These are phyloP conservation scores for Tieghemostelium lacteum DNA, from an alignment of 78 protist species.

Conservation along the genomic window DNA sequence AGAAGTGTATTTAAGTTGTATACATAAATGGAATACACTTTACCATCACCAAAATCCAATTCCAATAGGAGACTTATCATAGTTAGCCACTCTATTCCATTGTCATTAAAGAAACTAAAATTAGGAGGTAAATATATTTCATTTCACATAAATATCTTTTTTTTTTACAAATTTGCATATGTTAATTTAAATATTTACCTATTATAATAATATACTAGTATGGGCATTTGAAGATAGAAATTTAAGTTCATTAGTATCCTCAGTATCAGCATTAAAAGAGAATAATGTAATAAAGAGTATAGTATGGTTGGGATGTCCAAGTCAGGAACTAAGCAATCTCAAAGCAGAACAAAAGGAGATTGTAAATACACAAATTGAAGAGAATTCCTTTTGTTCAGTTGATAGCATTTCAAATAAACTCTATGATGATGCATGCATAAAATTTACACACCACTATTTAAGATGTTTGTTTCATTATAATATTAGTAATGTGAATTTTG, in stretches of 20 bases:
- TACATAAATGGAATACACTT: too few relatives aligned
- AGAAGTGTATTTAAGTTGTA: too few relatives aligned
- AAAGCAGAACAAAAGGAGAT: not conserved
- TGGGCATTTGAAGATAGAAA: constrained; percentile 70
- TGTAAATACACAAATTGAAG: not conserved
- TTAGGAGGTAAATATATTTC: constrained; percentile 17
- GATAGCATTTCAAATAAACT: constrained; percentile 9
- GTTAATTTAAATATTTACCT: not conserved
- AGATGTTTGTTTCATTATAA: constrained; percentile 59
- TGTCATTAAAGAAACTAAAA: constrained; percentile 13
- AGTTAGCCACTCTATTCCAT: constrained; percentile 48
- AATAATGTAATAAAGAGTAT: constrained; percentile 31
- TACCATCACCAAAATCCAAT: constrained; percentile 8
- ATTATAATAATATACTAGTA: constrained; percentile 1
- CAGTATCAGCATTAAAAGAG: constrained; percentile 29
- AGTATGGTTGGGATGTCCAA: constrained; percentile 71
- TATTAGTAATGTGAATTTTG: constrained; percentile 24
- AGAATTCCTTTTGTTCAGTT: constrained; percentile 14
- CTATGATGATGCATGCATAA: constrained; percentile 33
- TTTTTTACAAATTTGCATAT: too few relatives aligned
- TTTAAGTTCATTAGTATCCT: constrained; percentile 30
- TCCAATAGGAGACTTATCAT: constrained; percentile 8
- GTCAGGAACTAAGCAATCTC: not conserved
- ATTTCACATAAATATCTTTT: too few relatives aligned
- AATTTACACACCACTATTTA: constrained; percentile 27